Conservation (phyloP, 2,329 filamentous ascomycete species). For the Aspergillus nomiae region DNA sequence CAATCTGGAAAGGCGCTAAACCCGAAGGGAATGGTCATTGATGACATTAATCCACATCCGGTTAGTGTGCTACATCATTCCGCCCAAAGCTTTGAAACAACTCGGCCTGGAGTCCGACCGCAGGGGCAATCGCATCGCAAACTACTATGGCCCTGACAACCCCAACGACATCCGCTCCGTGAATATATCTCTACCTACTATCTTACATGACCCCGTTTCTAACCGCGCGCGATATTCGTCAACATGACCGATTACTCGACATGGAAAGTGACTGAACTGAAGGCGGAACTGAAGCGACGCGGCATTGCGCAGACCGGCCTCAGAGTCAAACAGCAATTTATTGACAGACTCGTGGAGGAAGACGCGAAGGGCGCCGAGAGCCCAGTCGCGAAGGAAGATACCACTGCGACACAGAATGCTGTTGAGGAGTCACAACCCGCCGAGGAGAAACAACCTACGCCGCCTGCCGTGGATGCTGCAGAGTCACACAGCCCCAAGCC, state of each 20-base stretch:
- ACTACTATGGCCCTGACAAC: constrained; percentile 15
- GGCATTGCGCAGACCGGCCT: constrained; percentile 70
- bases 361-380: constrained; percentile 36
- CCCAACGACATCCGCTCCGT: constrained; percentile 1
- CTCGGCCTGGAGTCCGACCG: constrained; percentile 11
- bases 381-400: constrained; percentile 29
- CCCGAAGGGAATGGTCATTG: neutral
- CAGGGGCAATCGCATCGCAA: constrained; percentile 17
- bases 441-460: constrained; percentile 8
- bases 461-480: constrained; percentile 12
- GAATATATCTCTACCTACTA: neutral
- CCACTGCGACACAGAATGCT: constrained; percentile 17
- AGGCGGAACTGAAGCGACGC: constrained; percentile 71
- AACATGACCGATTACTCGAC: constrained; percentile 57
- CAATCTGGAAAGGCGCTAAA: neutral
- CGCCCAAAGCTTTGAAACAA: constrained; percentile 10
- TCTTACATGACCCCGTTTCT: constrained; percentile 7
- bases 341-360: constrained; percentile 61
- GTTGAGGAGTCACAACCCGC: constrained; percentile 16
- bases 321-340: constrained; percentile 65
- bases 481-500: constrained; percentile 20
- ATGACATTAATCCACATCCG: neutral
- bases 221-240: constrained; percentile 10
- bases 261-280: constrained; percentile 74
- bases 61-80: constrained; percentile 23